Evolutionary conservation across 2,329 filamentous ascomycete species (phyloP), one percentile per base, ranked within the genome.

Genomic region (Scedosporium boydii): DNA sequence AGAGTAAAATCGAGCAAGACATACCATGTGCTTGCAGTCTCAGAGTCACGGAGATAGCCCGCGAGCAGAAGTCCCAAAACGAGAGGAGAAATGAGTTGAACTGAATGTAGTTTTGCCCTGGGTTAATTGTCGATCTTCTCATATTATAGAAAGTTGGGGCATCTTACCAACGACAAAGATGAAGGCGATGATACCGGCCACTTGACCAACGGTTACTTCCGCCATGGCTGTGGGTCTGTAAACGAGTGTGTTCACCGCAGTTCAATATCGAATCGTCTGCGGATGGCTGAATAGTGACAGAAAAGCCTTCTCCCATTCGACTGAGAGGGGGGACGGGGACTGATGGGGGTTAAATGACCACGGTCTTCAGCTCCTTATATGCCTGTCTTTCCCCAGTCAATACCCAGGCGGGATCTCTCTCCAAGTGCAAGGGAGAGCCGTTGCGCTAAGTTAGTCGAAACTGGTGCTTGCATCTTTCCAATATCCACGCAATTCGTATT

Each of bases 1-100:
- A 48, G 26, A 26, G 3, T 23, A 14, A 16, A 16, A 23, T 23
- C 9, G 6, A 12, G 21, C 1, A 16, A 12, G 3, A 57, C 67
- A 44, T 62, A 76, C 74, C 74, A 76, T 58, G 75, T 77, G 10
- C 70, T 70, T 3, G 71, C 71, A 1, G 72, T 72, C 58, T 77
- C 73, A 10, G 69, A 69, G 42, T 78, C 72, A 9, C 67, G 67
- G 4, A 78, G 64, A 6, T 74, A 64, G 0, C 72, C 74, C 4
- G 73, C 70, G 2, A 78, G 65, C 14, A 76, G 70, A 18, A 75
- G 67, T 0, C 72, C 70, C 5, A 77, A 65, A 16, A 71, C 71
- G 57, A 71, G 72, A 2, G 75, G 73, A 44, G 72, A 67, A 41
- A 73, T 68, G 53, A 76, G 65, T 64, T 74, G 73, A n/a, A 76